Conservation (phyloP, 768 basidiomycete species). For the Lentinula sp. region DNA sequence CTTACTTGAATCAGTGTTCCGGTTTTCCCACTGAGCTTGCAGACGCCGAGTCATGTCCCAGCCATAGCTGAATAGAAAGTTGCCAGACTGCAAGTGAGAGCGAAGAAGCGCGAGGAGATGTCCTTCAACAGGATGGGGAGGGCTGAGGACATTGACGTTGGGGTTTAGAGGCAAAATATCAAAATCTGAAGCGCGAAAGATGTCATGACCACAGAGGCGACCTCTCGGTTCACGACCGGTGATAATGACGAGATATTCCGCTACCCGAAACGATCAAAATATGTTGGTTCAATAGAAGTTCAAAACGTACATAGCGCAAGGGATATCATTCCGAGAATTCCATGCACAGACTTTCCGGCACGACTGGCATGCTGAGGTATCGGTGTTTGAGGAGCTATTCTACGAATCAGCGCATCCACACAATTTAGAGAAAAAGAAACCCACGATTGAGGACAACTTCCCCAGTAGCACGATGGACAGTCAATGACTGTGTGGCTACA, state of each 20-base stretch:
- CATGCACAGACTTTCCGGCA: constrained; percentile 62
- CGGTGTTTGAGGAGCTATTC: constrained; percentile 45
- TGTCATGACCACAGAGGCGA: constrained; percentile 75
- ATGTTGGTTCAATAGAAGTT: background rate
- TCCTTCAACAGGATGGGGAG: constrained; percentile 81
- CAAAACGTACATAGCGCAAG: constrained; percentile 60
- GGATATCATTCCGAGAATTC: constrained; percentile 73
- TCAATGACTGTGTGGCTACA: constrained; percentile 57
- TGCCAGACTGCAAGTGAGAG: constrained; percentile 74
- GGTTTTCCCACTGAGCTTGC: constrained; percentile 70
- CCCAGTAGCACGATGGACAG: constrained; percentile 68
- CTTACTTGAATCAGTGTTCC: constrained; percentile 43
- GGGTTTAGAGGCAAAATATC: constrained; percentile 84
- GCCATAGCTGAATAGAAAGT: constrained; percentile 85
- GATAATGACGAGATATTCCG: constrained; percentile 89
- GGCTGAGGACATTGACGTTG: constrained; percentile 55
- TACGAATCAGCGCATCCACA: constrained; percentile 5
- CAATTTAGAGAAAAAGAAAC: constrained; percentile 14
- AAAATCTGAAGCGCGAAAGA: constrained; percentile 88
- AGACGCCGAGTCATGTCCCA: constrained; percentile 87
- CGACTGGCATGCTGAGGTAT: constrained; percentile 51
- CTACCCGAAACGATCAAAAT: constrained; percentile 31
- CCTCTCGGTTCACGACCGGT: constrained; percentile 77
- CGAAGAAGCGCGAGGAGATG: constrained; percentile 83
- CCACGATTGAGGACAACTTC: constrained; percentile 67